phyloP scores from a whole-genome alignment of 805 yeast genomes.

The Alloascoidea hylecoeti region DNA sequence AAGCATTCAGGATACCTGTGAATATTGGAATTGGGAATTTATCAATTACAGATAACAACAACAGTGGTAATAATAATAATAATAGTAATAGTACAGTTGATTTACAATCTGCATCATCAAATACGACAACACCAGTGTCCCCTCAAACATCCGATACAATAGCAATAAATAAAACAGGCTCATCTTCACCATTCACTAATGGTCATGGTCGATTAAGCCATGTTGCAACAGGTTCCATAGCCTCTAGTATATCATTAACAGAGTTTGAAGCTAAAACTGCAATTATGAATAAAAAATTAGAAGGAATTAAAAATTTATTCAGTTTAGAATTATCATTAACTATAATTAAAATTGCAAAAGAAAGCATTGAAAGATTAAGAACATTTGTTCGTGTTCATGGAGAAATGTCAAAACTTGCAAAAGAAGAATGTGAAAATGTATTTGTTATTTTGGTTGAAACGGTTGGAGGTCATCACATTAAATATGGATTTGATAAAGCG shows the following conservation, averaged over 20 bases:
- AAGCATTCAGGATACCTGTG: conserved; percentile 25
- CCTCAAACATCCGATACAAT: neutral
- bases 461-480: conserved; percentile 63
- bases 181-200: neutral
- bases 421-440: conserved; percentile 39
- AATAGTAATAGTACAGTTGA: neutral
- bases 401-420: conserved; percentile 20
- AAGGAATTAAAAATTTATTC: conserved; percentile 61
- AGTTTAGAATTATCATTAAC: conserved; percentile 70
- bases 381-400: conserved; percentile 24
- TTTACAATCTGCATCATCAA: neutral
- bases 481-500: conserved; percentile 76
- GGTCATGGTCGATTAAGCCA: conserved; percentile 9
- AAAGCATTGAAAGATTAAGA: conserved; percentile 43
- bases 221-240: conserved; percentile 4
- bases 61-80: too few species aligned
- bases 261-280: conserved; percentile 74
- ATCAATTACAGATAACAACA: too few species aligned
- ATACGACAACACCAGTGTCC: neutral
- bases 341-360: conserved; percentile 54
- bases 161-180: too few species aligned
- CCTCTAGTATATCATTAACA: conserved; percentile 24
- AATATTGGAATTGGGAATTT: neutral
- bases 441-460: conserved; percentile 52
- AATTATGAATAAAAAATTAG: conserved; percentile 60